phyloP scores from a whole-genome alignment of 1,284 basidiomycete genomes.

The Moniliophthora roreri region DNA sequence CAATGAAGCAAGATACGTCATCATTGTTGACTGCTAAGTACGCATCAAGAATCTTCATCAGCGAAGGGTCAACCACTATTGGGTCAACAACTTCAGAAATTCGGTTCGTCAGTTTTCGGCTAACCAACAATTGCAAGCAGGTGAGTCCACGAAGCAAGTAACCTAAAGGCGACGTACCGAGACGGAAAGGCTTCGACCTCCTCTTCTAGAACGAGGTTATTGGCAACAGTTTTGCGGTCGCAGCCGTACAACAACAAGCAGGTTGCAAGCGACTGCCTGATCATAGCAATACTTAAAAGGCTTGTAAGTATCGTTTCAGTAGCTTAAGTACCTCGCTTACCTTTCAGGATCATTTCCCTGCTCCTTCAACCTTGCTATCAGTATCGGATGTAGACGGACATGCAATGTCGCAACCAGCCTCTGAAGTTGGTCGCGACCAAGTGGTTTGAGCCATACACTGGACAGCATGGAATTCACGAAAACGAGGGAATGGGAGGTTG shows the following conservation, averaged over 20 bases:
- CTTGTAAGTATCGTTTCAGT: not conserved
- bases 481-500: slow-evolving; percentile 43
- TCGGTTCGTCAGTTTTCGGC: slow-evolving; percentile 47
- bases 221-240: slow-evolving; percentile 45
- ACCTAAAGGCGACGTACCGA: slow-evolving; percentile 42
- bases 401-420: slow-evolving; percentile 49
- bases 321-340: slow-evolving; percentile 8
- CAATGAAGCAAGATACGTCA: slow-evolving; percentile 53
- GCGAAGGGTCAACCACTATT: slow-evolving; percentile 50
- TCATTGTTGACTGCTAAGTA: slow-evolving; percentile 51
- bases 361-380: slow-evolving; percentile 35
- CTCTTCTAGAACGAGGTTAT: slow-evolving; percentile 41
- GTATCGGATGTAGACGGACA: slow-evolving; percentile 34
- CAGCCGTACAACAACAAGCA: slow-evolving; percentile 68
- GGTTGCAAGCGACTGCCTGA: slow-evolving; percentile 55
- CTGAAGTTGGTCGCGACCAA: slow-evolving; percentile 59
- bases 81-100: slow-evolving; percentile 49
- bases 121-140: slow-evolving; percentile 29
- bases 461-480: slow-evolving; percentile 50
- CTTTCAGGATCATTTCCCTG: slow-evolving; percentile 27
- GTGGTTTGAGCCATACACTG: slow-evolving; percentile 53
- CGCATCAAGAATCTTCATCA: slow-evolving; percentile 52
- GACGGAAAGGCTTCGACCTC: slow-evolving; percentile 54
- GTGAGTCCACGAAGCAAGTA: too few relatives aligned
- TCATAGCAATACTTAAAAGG: slow-evolving; percentile 39